Percentiles rank a stretch among this genome's conserved stretches.
Conservation (phyloP, 176 grass and related monocot species). For the Melocanna baccifera region DNA sequence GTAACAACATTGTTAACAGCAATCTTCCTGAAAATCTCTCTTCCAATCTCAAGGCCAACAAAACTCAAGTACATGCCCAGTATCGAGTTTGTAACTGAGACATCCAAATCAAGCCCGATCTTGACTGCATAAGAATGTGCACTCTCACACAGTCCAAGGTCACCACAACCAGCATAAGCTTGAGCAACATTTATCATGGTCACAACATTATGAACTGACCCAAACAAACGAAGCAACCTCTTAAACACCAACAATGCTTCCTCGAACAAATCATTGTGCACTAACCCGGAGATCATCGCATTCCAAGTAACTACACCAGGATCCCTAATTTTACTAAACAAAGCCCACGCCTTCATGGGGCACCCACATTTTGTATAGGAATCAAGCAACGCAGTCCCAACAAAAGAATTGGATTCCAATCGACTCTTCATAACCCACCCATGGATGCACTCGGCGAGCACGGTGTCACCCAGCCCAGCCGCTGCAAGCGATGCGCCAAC, state of each 20-base stretch:
- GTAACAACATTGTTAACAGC: slow-evolving; percentile 57
- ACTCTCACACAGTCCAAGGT: slow-evolving; percentile 46
- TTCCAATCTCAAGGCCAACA: slow-evolving; percentile 36
- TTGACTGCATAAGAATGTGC: slow-evolving; percentile 55
- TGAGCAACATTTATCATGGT: slow-evolving; percentile 50
- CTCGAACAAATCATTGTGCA: slow-evolving; percentile 58
- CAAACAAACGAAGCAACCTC: slow-evolving; percentile 33
- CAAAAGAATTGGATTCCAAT: slow-evolving; percentile 50
- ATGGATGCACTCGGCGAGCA: slow-evolving; percentile 45
- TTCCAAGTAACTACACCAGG: slow-evolving; percentile 62
- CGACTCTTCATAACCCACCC: slow-evolving; percentile 46
- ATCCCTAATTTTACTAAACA: slow-evolving; percentile 44
- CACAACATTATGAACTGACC: slow-evolving; percentile 35
- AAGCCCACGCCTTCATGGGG: slow-evolving; percentile 31
- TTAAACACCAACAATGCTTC: slow-evolving; percentile 57
- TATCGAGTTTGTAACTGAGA: slow-evolving; percentile 50
- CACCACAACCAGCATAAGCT: slow-evolving; percentile 47
- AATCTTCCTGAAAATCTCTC: slow-evolving; percentile 46
- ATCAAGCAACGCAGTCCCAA: slow-evolving; percentile 53
- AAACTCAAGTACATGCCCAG: slow-evolving; percentile 66
- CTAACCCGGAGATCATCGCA: slow-evolving; percentile 56
- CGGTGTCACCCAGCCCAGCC: slow-evolving; percentile 26
- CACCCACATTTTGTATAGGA: slow-evolving; percentile 53
- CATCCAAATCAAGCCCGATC: slow-evolving; percentile 52
- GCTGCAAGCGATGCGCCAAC: slow-evolving; percentile 36